Base-by-base conservation (phyloP, 208 protist species). In the Angomonas ambiguus region DNA sequence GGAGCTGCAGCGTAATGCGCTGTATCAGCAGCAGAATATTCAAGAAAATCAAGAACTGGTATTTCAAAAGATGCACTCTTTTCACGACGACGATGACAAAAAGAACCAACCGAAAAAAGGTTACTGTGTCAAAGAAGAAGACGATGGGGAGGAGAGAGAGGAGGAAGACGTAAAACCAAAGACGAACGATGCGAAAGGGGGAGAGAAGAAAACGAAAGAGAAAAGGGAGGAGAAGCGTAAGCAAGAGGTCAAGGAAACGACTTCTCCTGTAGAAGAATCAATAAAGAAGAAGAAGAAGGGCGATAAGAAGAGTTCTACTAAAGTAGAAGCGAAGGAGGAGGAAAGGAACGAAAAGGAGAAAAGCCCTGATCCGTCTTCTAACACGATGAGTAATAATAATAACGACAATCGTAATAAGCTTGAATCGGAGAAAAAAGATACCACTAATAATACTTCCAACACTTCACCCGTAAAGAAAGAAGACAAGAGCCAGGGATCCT, bases 1-100 rank as follows among this genome's bases (percentile, higher is more conserved):
- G 65, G 77, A 83, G 62, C 51, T 82, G 59, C 78, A 82, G 67
- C 69, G 77, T 35, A 79, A 84, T 51, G 65, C 71, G 35, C n/a
- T 76, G 34, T 33, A 55, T 0, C 72, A 77, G 61, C 76, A 82
- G 65, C 69, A 82, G 45, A 51, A 67, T 30, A 57, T 67, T 24
- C 72, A 83, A 62, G 65, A 75, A 70, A 69, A 60, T 8, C 72
- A 57, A 67, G 74, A 45, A 16, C 8, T 16, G 38, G 38, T 45
- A 16, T 45, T 45, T 8, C 11, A 45, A 16, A 45, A 45, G 38
- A 45, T 45, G 38, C 38, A 16, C 8, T 45, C 8, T 45, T n/a
- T n/a, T 45, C 8, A 45, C 16, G 16, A 45, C 16, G 16, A 45
- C 38, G 16, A n/a, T 16, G 16, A 45, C 16, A 16, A n/a, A 16